Conservation (phyloP, 2,329 filamentous ascomycete species). For the Ophiostoma novo-ulmi region DNA sequence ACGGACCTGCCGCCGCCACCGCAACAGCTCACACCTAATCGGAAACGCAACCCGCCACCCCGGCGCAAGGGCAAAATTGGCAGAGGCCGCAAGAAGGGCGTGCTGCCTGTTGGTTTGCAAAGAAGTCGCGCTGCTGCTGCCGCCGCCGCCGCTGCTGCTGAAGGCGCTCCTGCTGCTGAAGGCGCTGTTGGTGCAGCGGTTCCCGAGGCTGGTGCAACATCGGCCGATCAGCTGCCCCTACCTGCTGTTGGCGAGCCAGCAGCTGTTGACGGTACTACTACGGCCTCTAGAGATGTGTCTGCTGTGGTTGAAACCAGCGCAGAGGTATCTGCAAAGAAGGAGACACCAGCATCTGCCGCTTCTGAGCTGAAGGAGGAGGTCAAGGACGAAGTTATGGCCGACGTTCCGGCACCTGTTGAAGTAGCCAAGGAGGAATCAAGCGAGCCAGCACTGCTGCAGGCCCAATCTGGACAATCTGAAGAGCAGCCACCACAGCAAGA, state of each 20-base stretch:
- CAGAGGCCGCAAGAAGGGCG: constrained; percentile 76
- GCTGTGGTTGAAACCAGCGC: neutral
- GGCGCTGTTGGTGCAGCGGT: neutral
- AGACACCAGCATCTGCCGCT: neutral
- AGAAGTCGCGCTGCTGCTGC: constrained; percentile 23
- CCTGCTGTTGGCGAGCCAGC: neutral
- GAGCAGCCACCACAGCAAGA: neutral
- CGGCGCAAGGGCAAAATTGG: constrained; percentile 73
- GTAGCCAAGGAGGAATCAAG: neutral
- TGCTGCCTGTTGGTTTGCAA: constrained; percentile 37
- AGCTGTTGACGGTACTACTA: neutral
- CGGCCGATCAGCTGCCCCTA: constrained; percentile 17
- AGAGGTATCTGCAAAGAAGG: neutral
- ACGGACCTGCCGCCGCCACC: constrained; percentile 48
- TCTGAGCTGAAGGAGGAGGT: constrained; percentile 19
- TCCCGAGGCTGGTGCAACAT: neutral
- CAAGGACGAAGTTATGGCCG: constrained; percentile 20
- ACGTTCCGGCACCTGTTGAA: neutral
- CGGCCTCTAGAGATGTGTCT: neutral
- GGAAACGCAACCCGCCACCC: constrained; percentile 65
- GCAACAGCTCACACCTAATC: constrained; percentile 39
- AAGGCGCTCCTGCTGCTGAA: constrained; percentile 32
- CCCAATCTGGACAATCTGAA: neutral
- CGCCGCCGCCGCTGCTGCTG: constrained; percentile 21
- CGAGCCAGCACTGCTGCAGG: constrained; percentile 11